Evolutionary conservation across 768 basidiomycete genomes (phyloP).

Genomic region (Gautieria morchelliformis): DNA sequence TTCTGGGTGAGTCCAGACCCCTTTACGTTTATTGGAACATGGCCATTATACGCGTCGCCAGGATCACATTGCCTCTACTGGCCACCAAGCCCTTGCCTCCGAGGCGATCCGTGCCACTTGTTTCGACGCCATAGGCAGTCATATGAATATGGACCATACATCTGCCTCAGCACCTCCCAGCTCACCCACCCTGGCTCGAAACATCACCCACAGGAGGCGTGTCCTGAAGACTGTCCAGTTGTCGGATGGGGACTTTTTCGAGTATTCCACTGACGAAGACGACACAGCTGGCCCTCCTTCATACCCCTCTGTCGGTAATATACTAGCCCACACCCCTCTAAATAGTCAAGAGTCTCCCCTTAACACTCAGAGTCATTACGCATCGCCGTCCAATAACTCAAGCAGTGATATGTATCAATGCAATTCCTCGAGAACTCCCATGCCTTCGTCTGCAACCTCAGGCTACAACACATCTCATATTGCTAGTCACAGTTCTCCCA

Average conservation of each 20-base stretch:
- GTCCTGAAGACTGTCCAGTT: background rate
- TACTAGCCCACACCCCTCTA: background rate
- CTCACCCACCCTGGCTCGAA: background rate
- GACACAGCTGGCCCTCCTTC: background rate
- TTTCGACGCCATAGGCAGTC: background rate
- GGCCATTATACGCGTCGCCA: background rate
- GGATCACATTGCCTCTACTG: background rate
- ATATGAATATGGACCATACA: slow-evolving; percentile 4
- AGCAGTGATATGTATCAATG: too few species aligned
- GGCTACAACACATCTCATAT: background rate
- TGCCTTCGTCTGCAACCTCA: too few species aligned
- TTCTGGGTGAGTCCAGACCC: slow-evolving; percentile 6
- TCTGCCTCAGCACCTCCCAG: background rate
- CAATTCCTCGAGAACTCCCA: too few species aligned
- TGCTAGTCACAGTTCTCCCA: background rate
- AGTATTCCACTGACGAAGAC: slow-evolving; percentile 7
- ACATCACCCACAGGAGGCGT: background rate
- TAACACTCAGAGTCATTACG: too few species aligned
- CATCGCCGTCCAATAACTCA: too few species aligned
- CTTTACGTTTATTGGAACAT: background rate
- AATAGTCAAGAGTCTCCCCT: too few species aligned
- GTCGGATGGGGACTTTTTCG: background rate
- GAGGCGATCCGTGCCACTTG: background rate
- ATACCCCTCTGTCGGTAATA: background rate
- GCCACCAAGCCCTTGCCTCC: background rate